Percentiles rank a stretch among this genome's conserved stretches.
Conservation (phyloP, 169 alveolate genomes). For the Cryptosporidium canis region DNA sequence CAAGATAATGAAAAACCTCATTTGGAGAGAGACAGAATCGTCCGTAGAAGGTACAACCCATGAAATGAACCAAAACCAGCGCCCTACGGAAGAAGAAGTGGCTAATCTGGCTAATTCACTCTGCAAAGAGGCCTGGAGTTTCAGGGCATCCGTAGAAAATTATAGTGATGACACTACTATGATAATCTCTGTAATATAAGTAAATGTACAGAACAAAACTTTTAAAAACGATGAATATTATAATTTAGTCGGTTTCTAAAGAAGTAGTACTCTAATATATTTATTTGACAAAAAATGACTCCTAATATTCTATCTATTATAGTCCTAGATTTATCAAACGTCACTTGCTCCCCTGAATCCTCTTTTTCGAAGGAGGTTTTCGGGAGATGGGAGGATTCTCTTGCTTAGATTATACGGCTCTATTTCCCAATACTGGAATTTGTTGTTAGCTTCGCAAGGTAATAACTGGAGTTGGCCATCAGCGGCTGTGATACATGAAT, state of each 20-base stretch:
- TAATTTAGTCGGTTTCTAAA: background rate
- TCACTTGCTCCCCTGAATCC: slow-evolving; percentile 55
- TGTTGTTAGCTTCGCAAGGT: slow-evolving; percentile 6
- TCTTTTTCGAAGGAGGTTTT: slow-evolving; percentile 20
- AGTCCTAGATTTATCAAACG: background rate
- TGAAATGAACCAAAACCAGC: background rate
- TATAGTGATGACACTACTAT: slow-evolving; percentile 66
- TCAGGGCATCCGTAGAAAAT: slow-evolving; percentile 66
- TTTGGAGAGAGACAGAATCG: slow-evolving; percentile 24
- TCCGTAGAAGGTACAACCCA: background rate
- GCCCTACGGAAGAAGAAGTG: slow-evolving; percentile 41
- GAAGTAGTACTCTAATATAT: slow-evolving; percentile 24
- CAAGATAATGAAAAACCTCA: slow-evolving; percentile 22
- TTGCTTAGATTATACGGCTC: slow-evolving; percentile 16
- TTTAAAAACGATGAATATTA: background rate
- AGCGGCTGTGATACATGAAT: slow-evolving; percentile 14
- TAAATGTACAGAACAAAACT: background rate
- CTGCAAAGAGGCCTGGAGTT: slow-evolving; percentile 45
- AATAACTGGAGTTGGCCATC: background rate
- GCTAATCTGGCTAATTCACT: background rate
- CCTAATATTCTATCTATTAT: background rate
- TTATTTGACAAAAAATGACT: background rate
- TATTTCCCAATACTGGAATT: slow-evolving; percentile 40
- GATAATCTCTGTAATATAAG: slow-evolving; percentile 17
- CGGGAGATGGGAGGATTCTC: slow-evolving; percentile 65